A percentile compares a stretch with the other conserved stretches of the same genome.
Evolutionary conservation across 2,329 filamentous ascomycete species (phyloP).

Genomic region (Penicillium sp.): DNA sequence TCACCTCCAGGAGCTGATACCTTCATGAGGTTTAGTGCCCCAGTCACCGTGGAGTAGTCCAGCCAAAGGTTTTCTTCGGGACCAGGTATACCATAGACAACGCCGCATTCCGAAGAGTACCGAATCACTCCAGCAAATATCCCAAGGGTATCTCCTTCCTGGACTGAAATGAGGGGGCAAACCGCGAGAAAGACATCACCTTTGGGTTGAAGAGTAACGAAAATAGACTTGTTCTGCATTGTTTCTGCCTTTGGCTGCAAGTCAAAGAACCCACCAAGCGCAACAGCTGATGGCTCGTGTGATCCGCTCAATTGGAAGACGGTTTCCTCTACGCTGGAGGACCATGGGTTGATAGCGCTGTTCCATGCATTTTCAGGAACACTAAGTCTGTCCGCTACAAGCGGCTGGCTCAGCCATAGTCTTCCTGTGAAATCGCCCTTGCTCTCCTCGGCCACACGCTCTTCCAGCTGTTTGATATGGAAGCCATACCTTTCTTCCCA

Average conservation of each 20-base stretch:
- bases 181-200: conserved; percentile 4
- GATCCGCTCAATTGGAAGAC: conserved; percentile 10
- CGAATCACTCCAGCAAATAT: conserved; percentile 1
- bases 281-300: conserved; percentile 1
- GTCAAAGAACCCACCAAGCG: conserved; percentile 11
- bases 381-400: conserved; percentile 11
- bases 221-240: conserved; percentile 16
- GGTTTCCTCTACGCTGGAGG: conserved; percentile 9
- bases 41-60: conserved; percentile 8
- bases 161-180: conserved; percentile 16
- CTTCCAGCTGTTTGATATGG: conserved; percentile 14
- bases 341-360: conserved; percentile 13
- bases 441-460: conserved; percentile 5
- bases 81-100: conserved; percentile 4
- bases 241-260: conserved; percentile 3
- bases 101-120: neutral
- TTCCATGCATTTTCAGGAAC: conserved; percentile 11
- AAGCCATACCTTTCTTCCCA: conserved; percentile 13
- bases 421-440: conserved; percentile 12
- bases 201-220: conserved; percentile 11
- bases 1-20: conserved; percentile 1
- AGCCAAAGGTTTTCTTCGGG: conserved; percentile 9
- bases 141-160: conserved; percentile 1
- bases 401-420: conserved; percentile 6
- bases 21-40: conserved; percentile 1